A percentile compares a stretch with the other conserved stretches of the same genome.
Conservation (phyloP, 306 rosid genomes). For the Malus fusca region DNA sequence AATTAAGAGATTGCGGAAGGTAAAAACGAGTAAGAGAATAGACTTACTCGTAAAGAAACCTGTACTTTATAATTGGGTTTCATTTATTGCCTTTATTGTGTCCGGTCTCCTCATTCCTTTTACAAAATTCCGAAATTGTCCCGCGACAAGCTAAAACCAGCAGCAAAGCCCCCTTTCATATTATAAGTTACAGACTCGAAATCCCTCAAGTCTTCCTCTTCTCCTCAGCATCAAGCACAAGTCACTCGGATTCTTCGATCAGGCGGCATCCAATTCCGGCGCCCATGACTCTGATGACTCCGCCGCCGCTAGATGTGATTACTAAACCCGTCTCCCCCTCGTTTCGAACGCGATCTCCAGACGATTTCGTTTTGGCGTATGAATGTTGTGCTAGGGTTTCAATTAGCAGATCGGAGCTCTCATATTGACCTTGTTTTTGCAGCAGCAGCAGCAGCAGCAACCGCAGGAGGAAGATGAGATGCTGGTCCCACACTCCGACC, state of each 20-base stretch:
- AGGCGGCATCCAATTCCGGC: slow-evolving; percentile 18
- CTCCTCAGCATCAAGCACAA: background rate
- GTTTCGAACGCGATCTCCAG: slow-evolving; percentile 15
- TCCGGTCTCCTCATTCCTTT: background rate
- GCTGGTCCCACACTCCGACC: slow-evolving; percentile 51
- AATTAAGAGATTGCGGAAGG: rapidly evolving
- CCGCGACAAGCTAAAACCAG: slow-evolving; percentile 12
- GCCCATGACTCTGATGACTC: slow-evolving; percentile 53
- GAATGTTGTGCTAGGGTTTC: slow-evolving; percentile 32
- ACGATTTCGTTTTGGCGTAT: slow-evolving; percentile 4
- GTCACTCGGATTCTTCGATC: slow-evolving; percentile 45
- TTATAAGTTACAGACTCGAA: slow-evolving; percentile 1
- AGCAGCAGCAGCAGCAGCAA: slow-evolving; percentile 26
- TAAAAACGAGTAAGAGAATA: too few relatives aligned
- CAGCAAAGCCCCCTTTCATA: background rate
- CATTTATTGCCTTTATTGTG: background rate
- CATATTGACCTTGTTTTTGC: slow-evolving; percentile 18
- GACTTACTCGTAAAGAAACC: too few relatives aligned
- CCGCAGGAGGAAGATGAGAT: slow-evolving; percentile 51
- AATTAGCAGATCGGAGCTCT: slow-evolving; percentile 35
- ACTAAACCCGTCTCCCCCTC: slow-evolving; percentile 3
- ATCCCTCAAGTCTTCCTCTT: background rate
- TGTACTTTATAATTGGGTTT: background rate
- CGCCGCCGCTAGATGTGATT: slow-evolving; percentile 48
- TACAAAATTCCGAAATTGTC: background rate